Percentiles rank a stretch among this genome's conserved stretches.
Evolutionary conservation across 106 monocot species (phyloP).

Genomic region (Dendrobium nobile): DNA sequence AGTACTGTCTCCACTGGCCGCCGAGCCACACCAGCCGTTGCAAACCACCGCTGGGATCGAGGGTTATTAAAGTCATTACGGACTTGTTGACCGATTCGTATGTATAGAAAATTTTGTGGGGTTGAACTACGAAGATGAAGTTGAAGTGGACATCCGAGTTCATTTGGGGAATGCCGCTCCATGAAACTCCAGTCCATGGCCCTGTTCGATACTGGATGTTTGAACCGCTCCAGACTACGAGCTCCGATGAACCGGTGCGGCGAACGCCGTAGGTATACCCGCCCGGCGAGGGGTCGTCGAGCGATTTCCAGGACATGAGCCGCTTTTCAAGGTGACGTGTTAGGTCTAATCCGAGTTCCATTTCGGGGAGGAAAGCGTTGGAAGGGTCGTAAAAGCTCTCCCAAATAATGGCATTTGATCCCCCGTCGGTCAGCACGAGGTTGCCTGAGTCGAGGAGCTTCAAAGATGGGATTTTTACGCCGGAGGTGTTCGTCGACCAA

Average conservation of each 20-base stretch:
- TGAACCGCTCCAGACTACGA: background rate
- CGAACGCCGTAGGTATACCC: background rate
- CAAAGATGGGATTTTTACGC: constrained; percentile 4
- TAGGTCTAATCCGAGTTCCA: constrained; percentile 18
- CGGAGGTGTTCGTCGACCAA: constrained; percentile 6
- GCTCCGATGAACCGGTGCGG: background rate
- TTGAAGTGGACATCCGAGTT: constrained; percentile 5
- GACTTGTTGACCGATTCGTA: constrained; percentile 11
- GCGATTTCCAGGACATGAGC: constrained; percentile 16
- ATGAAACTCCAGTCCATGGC: constrained; percentile 2
- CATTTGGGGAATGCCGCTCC: constrained; percentile 12
- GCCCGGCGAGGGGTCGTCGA: constrained; percentile 11
- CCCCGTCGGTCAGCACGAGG: constrained; percentile 8
- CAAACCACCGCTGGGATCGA: background rate
- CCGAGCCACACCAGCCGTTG: constrained; percentile 9
- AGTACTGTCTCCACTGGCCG: constrained; percentile 6
- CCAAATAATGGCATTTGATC: background rate
- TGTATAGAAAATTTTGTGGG: background rate
- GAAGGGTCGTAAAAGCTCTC: constrained; percentile 22
- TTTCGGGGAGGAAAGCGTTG: constrained; percentile 15
- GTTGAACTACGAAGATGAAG: background rate
- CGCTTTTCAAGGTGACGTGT: background rate
- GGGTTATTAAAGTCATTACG: background rate
- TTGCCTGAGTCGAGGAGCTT: constrained; percentile 20
- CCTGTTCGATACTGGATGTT: constrained; percentile 4